A percentile compares a stretch with the other conserved stretches of the same genome.
These are phyloP conservation scores for Cyclotella choctawhatcheeana DNA, from an alignment of 108 stramenopile species.

Conservation along the genomic window DNA sequence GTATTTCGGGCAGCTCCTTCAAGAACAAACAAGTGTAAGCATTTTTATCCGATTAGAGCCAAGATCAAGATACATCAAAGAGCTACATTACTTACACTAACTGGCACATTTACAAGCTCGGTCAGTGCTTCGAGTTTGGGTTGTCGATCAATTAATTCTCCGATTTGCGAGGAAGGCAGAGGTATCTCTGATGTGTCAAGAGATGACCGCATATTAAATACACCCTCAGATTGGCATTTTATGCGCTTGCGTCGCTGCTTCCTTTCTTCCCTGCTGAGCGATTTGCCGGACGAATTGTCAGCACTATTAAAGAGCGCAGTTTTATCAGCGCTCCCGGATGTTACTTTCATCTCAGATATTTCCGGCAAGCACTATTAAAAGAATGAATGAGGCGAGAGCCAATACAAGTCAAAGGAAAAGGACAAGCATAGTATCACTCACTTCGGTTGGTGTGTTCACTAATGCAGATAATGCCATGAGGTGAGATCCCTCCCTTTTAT, in stretches of 20 bases:
- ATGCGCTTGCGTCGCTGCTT: slow-evolving; percentile 24
- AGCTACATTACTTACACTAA: slow-evolving; percentile 11
- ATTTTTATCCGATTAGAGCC: no score
- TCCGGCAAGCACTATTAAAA: no score
- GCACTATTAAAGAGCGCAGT: neutral
- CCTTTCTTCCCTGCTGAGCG: neutral
- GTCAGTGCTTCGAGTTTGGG: slow-evolving; percentile 33
- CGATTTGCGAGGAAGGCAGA: neutral
- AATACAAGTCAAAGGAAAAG: neutral
- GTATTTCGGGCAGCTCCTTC: slow-evolving; percentile 41
- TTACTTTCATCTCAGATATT: no score
- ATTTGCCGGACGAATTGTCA: neutral
- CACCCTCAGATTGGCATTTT: slow-evolving; percentile 37
- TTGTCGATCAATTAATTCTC: slow-evolving; percentile 3
- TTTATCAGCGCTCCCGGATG: no score
- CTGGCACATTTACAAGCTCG: slow-evolving; percentile 28
- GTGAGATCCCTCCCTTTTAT: neutral
- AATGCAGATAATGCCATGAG: slow-evolving; percentile 32
- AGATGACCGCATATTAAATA: slow-evolving; percentile 31
- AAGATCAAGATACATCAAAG: no score
- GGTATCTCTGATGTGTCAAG: neutral
- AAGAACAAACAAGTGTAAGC: neutral
- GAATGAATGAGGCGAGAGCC: no score
- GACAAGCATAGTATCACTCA: neutral
- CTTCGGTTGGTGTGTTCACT: slow-evolving; percentile 18